Percentiles rank a stretch among this genome's conserved stretches.
These are phyloP conservation scores for Asterella californica DNA, from an alignment of 225 moss, liverwort and hornwort species.

Conservation along the genomic window DNA sequence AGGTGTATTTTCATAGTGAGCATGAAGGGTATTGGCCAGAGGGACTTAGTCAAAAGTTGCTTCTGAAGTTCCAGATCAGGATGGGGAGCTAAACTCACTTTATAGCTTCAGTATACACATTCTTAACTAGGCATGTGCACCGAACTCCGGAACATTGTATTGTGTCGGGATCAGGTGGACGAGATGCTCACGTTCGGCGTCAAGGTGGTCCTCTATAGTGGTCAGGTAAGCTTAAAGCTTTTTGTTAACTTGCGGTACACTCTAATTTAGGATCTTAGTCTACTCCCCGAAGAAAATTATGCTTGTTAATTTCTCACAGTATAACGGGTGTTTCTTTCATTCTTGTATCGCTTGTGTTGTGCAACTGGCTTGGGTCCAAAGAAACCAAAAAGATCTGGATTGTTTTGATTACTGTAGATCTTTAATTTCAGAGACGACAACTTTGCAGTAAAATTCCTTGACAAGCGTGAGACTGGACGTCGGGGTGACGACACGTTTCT, in stretches of 20 bases:
- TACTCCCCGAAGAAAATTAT: not conserved
- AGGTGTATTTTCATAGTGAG: not conserved
- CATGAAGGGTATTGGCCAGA: not conserved
- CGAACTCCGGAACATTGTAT: not conserved
- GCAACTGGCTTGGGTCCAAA: slow-evolving; percentile 90
- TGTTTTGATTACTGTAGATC: no score
- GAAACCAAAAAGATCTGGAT: no score
- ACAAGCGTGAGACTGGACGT: no score
- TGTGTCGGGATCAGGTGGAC: slow-evolving; percentile 54
- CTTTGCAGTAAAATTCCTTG: no score
- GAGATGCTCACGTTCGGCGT: slow-evolving; percentile 66
- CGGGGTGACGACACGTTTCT: no score
- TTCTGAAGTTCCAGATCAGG: not conserved
- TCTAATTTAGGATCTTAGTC: not conserved
- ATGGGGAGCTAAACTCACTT: not conserved
- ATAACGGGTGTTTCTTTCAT: not conserved
- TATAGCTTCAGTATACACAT: no score
- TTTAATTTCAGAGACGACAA: no score
- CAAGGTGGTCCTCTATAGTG: slow-evolving; percentile 80
- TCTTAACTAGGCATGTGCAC: not conserved
- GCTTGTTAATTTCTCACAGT: not conserved
- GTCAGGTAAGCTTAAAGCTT: slow-evolving; percentile 61
- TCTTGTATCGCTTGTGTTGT: not conserved
- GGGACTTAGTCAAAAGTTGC: not conserved
- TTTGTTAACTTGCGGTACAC: not conserved